Base-by-base conservation (phyloP, 306 rosid genomes). In the Alnus glutinosa region DNA sequence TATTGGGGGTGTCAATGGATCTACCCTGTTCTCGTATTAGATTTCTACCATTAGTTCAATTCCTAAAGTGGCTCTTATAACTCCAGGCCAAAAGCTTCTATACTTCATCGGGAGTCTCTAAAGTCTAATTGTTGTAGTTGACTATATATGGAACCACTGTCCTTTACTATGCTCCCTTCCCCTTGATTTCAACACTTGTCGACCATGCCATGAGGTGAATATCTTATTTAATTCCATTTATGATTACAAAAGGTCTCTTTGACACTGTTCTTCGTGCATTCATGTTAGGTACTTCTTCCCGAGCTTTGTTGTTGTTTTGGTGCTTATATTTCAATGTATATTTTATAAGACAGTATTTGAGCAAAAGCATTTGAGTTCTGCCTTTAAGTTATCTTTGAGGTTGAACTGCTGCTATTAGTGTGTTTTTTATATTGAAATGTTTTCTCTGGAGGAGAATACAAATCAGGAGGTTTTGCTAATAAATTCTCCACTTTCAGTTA, bases 401-500 rank as follows among this genome's bases (percentile, higher is more conserved):
- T 34, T 4, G 8, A 19, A 70, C 5, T 46, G 18, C 75, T 76
- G 55, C 78, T 58, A 11, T 74, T 54, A 36, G 18, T 47, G 76
- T 80, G 54, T n/a, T 7, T 23, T 67, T 52, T 52, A 23, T 76
- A 51, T 50, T 79, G 61, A 49, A 77, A 72, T 44, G 34, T 63
- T 23, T 50, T 80, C 30, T 70, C 73, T 46, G 58, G 73, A 75
- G 63, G 74, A 50, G 46, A 75, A 36, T 81, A 55, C 48, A 64
- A 64, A 18, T 64, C 70, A 1, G 70, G n/a, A 13, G 50, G 72
- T 18, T 67, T 67, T 67, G 50, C 83, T 82, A 76, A 78, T 57
- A 34, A 18, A 44, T 79, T 30, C 81, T 81, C 70, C 42, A 54
- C 75, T 81, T 81, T 71, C 98, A 95, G 99, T 82, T 93, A 90